phyloP scores from a whole-genome alignment of 345 rosid genomes.

The Raphanus sativus region DNA sequence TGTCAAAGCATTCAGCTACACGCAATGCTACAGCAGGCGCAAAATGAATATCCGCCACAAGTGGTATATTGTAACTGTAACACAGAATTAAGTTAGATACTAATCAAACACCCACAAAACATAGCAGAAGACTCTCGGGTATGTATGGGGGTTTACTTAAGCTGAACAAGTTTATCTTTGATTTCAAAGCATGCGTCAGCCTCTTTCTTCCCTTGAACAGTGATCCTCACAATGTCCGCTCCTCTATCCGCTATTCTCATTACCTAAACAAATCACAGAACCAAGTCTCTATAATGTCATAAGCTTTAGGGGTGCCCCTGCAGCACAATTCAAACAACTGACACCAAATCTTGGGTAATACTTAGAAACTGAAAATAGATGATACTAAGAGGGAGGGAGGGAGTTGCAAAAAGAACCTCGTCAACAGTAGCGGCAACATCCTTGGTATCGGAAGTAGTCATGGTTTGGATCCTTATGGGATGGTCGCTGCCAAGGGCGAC shows the following conservation, averaged over 20 bases:
- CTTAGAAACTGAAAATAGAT: background rate
- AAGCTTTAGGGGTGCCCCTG: background rate
- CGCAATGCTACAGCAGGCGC: conserved; percentile 90
- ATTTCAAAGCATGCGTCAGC: conserved; percentile 98
- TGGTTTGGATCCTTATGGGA: conserved; percentile 92
- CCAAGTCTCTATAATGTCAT: conserved; percentile 1
- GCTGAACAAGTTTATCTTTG: conserved; percentile 86
- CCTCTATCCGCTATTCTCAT: conserved; percentile 93
- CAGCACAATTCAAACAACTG: background rate
- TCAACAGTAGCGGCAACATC: conserved; percentile 92
- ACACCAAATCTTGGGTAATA: background rate
- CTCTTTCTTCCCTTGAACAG: conserved; percentile 98
- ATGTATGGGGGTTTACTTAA: conserved; percentile 52
- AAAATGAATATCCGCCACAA: conserved; percentile 98
- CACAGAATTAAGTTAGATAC: conserved; percentile 12
- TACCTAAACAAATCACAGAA: conserved; percentile 51
- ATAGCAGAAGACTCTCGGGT: conserved; percentile 1
- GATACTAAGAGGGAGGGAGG: background rate
- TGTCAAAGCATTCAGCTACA: conserved; percentile 95
- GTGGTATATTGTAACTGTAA: conserved; percentile 86
- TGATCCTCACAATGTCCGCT: conserved; percentile 91
- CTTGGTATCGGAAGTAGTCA: conserved; percentile 93
- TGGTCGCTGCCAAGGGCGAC: conserved; percentile 91
- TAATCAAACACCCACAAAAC: background rate
- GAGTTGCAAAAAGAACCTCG: conserved; percentile 51